Percentiles rank a stretch among this genome's conserved stretches.
Conservation (phyloP, 257 asterid genomes). For the Salvia rosmarinus region DNA sequence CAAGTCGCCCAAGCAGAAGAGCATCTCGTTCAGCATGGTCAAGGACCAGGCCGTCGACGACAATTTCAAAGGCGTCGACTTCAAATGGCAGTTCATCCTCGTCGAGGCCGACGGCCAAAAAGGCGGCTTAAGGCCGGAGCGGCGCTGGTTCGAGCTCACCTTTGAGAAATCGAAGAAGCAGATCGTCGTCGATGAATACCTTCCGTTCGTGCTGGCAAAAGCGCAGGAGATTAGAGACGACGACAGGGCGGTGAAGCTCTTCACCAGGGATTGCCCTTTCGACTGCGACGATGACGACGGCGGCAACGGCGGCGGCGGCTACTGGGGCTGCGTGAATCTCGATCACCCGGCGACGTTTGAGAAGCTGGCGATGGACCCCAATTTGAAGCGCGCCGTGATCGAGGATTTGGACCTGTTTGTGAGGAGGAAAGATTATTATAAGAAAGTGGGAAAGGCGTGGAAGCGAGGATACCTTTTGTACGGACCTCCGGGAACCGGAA, state of each 20-base stretch:
- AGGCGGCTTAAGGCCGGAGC: conserved; percentile 39
- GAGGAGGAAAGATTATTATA: conserved; percentile 74
- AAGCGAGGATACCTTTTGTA: conserved; percentile 79
- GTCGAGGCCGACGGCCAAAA: conserved; percentile 49
- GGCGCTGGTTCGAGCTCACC: conserved; percentile 65
- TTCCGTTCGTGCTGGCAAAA: conserved; percentile 55
- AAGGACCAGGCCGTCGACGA: conserved; percentile 56
- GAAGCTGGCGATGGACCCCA: conserved; percentile 71
- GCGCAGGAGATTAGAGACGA: conserved; percentile 55
- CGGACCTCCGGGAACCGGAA: conserved; percentile 94
- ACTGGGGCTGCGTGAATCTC: conserved; percentile 67
- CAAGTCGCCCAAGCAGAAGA: conserved; percentile 58
- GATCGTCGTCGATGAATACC: conserved; percentile 49
- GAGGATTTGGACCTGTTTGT: conserved; percentile 76
- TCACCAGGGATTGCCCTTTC: conserved; percentile 60
- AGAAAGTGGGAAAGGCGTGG: conserved; percentile 88
- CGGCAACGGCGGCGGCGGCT: conserved; percentile 51
- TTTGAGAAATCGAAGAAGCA: conserved; percentile 48
- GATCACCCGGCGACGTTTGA: conserved; percentile 81
- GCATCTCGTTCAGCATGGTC: conserved; percentile 52
- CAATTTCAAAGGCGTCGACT: conserved; percentile 27
- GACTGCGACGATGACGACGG: conserved; percentile 50
- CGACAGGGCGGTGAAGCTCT: conserved; percentile 61
- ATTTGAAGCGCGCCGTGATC: conserved; percentile 49
- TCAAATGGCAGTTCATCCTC: conserved; percentile 63